These are phyloP conservation scores for Salvia hispanica DNA, from an alignment of 257 asterid genomes.

Conservation along the genomic window DNA sequence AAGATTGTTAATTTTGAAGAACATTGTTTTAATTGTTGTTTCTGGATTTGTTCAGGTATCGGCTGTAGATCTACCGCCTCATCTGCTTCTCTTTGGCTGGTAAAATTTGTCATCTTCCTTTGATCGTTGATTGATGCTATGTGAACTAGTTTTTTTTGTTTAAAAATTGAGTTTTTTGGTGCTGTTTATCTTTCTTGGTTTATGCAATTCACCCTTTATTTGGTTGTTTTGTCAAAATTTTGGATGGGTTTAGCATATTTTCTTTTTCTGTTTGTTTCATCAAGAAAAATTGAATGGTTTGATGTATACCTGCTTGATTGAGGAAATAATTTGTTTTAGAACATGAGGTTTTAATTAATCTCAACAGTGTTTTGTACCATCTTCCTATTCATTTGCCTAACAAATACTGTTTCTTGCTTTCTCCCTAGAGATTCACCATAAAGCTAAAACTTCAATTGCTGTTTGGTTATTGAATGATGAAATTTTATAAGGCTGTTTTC, in stretches of 20 bases:
- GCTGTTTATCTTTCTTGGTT: not conserved
- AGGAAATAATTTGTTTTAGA: constrained; percentile 18
- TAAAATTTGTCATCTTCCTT: constrained; percentile 33
- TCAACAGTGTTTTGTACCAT: not conserved
- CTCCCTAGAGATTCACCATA: not conserved
- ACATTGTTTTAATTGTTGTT: constrained; percentile 33
- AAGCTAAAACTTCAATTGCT: not conserved
- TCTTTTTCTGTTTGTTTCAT: not conserved
- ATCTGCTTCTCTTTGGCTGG: constrained; percentile 58
- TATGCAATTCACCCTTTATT: constrained; percentile 21
- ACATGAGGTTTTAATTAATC: not conserved
- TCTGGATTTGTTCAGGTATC: constrained; percentile 57
- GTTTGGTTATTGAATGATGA: not conserved
- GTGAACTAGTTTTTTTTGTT: constrained; percentile 17
- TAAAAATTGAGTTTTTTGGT: constrained; percentile 29
- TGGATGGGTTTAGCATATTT: constrained; percentile 30
- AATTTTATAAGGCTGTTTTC: not conserved
- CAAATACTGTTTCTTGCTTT: not conserved
- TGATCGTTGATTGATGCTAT: constrained; percentile 33
- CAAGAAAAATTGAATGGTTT: not conserved
- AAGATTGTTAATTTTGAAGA: constrained; percentile 27
- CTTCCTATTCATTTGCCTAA: not conserved
- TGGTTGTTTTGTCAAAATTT: not conserved
- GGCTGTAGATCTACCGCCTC: constrained; percentile 58
- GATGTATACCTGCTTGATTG: constrained; percentile 15